These are phyloP conservation scores for Populus hybrid DNA, from an alignment of 441 rosid genomes.

Conservation along the genomic window DNA sequence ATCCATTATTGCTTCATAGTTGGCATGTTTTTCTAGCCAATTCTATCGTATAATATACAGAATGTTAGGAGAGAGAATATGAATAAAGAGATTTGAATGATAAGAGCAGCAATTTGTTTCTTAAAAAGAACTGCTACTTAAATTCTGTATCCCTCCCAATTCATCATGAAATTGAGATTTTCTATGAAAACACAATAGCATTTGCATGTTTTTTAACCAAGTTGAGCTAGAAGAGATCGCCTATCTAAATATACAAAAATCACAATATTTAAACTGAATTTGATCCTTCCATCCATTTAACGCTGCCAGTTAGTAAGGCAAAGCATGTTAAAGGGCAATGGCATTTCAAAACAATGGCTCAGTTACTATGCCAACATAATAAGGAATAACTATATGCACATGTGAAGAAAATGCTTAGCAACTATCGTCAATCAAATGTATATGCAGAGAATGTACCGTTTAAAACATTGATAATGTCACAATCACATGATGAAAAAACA, in stretches of 20 bases:
- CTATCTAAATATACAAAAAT: background rate
- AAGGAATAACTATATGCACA: background rate
- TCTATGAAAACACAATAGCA: background rate
- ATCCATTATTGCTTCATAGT: conserved; percentile 69
- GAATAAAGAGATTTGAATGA: background rate
- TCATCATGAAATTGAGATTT: background rate
- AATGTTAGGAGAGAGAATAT: background rate
- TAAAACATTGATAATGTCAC: background rate
- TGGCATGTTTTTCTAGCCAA: conserved; percentile 65
- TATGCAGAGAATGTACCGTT: background rate
- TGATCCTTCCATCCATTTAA: background rate
- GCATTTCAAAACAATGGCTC: background rate
- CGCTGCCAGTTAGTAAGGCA: background rate
- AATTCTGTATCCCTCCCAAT: background rate
- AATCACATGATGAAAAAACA: background rate
- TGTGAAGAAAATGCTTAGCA: background rate
- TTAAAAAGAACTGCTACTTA: background rate
- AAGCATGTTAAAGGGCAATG: background rate
- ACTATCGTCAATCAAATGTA: background rate
- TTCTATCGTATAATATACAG: conserved; percentile 32
- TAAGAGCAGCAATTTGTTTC: background rate
- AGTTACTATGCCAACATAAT: background rate
- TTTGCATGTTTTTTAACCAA: background rate
- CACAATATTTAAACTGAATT: background rate
- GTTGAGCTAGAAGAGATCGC: background rate